A percentile compares a stretch with the other conserved stretches of the same genome.
These are phyloP conservation scores for Pyricularia grisea DNA, from an alignment of 2,329 filamentous ascomycete species.

Conservation along the genomic window DNA sequence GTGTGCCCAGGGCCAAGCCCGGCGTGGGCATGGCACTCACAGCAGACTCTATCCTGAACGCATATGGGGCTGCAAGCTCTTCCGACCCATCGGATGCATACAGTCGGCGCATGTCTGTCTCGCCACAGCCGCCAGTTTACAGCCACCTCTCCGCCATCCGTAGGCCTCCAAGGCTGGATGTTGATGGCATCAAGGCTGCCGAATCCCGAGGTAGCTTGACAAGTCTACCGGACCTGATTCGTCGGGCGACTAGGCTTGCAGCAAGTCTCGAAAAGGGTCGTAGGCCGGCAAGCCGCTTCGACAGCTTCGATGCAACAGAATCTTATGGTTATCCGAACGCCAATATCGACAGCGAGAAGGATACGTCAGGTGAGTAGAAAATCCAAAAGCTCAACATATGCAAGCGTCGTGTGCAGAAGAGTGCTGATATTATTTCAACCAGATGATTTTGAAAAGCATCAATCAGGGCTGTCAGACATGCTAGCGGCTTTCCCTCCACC, in stretches of 20 bases:
- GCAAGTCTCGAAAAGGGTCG: constrained; percentile 79
- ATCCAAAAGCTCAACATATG: not conserved
- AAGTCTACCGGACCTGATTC: constrained; percentile 84
- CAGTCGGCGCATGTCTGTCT: constrained; percentile 11
- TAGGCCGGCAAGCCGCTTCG: constrained; percentile 49
- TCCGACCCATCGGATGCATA: constrained; percentile 26
- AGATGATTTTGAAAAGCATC: constrained; percentile 31
- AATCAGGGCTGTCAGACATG: constrained; percentile 53
- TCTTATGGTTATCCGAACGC: constrained; percentile 37
- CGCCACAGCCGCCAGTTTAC: constrained; percentile 20
- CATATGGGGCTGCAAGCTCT: constrained; percentile 38
- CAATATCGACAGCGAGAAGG: constrained; percentile 23
- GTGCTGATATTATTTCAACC: not conserved
- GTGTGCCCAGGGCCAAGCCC: constrained; percentile 20
- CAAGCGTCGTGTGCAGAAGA: not conserved
- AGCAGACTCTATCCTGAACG: constrained; percentile 37
- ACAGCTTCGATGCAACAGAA: constrained; percentile 29
- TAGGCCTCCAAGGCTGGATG: constrained; percentile 66
- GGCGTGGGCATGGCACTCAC: constrained; percentile 22
- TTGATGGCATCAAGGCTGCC: constrained; percentile 71
- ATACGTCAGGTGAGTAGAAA: constrained; percentile 25
- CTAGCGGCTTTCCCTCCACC: constrained; percentile 56
- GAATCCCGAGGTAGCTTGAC: constrained; percentile 85
- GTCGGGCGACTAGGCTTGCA: constrained; percentile 76
- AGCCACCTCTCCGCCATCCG: constrained; percentile 45